These are phyloP conservation scores for Starmerella floricola DNA, from an alignment of 805 yeast species.

Conservation along the genomic window DNA sequence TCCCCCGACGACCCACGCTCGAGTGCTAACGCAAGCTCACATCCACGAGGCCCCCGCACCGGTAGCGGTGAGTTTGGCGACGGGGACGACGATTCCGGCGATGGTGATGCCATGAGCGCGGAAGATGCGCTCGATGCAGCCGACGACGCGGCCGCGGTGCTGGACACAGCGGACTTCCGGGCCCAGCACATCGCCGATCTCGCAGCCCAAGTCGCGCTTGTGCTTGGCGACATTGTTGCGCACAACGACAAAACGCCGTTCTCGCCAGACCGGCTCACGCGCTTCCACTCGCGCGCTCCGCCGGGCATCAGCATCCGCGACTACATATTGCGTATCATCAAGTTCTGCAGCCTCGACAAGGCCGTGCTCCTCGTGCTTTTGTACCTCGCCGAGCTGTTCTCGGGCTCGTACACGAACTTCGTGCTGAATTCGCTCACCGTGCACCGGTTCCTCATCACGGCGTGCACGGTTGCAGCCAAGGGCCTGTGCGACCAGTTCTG, in stretches of 20 bases:
- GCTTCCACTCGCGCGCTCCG: conserved; percentile 89
- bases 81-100: background rate
- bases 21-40: no score
- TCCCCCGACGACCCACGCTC: conserved; percentile 2
- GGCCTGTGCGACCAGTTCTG: conserved; percentile 68
- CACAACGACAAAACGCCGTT: conserved; percentile 51
- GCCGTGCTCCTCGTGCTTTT: conserved; percentile 70
- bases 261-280: conserved; percentile 42
- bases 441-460: conserved; percentile 79
- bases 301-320: conserved; percentile 74
- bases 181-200: conserved; percentile 60
- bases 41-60: no score
- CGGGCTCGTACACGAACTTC: conserved; percentile 66
- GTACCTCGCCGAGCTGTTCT: conserved; percentile 79
- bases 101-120: background rate
- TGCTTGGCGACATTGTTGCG: conserved; percentile 62
- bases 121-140: background rate
- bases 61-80: conserved; percentile 1
- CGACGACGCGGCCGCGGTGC: background rate
- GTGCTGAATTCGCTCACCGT: conserved; percentile 84
- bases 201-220: conserved; percentile 59
- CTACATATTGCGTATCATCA: conserved; percentile 62
- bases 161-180: conserved; percentile 33
- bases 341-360: conserved; percentile 75
- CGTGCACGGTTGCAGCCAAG: conserved; percentile 82